Evolutionary conservation across 164 flowering plant genomes (phyloP).

Genomic region (Euptelea pleiosperma): DNA sequence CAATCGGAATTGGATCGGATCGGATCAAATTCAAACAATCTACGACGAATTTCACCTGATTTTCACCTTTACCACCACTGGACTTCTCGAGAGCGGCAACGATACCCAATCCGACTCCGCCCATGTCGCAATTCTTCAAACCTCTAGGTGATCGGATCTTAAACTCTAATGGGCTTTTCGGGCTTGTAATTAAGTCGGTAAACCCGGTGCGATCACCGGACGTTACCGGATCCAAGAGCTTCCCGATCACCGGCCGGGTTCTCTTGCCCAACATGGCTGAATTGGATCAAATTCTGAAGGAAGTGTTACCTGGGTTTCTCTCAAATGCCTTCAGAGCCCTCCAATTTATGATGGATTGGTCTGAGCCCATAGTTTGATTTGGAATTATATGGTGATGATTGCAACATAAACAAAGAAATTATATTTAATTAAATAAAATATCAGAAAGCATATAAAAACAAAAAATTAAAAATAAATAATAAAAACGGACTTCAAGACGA

Average conservation of each 20-base stretch:
- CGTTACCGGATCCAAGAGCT: conserved; percentile 14
- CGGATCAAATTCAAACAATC: conserved; percentile 23
- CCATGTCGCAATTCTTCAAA: conserved; percentile 22
- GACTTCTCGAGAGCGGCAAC: conserved; percentile 49
- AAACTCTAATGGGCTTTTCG: conserved; percentile 29
- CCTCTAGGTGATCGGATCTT: conserved; percentile 33
- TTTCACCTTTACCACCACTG: conserved; percentile 9
- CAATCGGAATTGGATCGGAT: conserved; percentile 43
- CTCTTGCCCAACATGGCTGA: conserved; percentile 36
- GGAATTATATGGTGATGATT: conserved; percentile 25
- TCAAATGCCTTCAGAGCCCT: neutral
- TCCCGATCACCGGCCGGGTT: conserved; percentile 28
- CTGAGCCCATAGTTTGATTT: conserved; percentile 38
- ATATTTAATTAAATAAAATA: neutral
- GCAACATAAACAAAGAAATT: neutral
- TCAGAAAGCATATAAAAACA: too few relatives aligned
- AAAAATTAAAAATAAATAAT: too few relatives aligned
- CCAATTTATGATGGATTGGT: conserved; percentile 5
- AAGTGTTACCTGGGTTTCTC: conserved; percentile 7
- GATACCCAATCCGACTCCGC: conserved; percentile 43
- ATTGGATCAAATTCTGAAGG: neutral
- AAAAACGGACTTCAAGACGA: conserved; percentile 13
- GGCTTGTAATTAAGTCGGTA: conserved; percentile 28
- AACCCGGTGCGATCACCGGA: conserved; percentile 13
- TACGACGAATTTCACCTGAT: conserved; percentile 25